Conservation (phyloP, 306 rosid genomes). For the Erythrophleum fordii region DNA sequence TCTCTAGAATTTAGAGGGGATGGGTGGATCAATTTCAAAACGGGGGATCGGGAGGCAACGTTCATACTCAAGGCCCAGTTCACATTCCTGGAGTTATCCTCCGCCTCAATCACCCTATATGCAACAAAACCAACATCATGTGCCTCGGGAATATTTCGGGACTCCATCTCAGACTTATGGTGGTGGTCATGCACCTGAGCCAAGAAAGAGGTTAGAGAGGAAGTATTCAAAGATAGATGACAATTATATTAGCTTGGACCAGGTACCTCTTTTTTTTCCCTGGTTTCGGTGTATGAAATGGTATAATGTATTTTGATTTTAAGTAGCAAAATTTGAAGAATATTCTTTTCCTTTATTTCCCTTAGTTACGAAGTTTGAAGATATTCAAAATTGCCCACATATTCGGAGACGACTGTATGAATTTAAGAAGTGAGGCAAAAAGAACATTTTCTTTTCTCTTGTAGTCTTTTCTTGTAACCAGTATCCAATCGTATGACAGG, state of each 20-base stretch:
- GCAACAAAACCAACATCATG: constrained; percentile 51
- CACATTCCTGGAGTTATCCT: constrained; percentile 50
- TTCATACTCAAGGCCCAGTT: constrained; percentile 49
- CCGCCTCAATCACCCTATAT: constrained; percentile 56
- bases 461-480: background rate
- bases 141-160: constrained; percentile 48
- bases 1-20: constrained; percentile 42
- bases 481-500: background rate
- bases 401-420: background rate
- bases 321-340: constrained; percentile 24
- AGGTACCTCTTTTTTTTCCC: constrained; percentile 52
- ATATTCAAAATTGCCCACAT: too few relatives aligned
- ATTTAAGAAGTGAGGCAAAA: constrained; percentile 9
- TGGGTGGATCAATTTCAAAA: constrained; percentile 84
- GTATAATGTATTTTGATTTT: constrained; percentile 22
- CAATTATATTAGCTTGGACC: constrained; percentile 67
- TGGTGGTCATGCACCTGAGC: constrained; percentile 48
- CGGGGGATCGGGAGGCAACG: constrained; percentile 48
- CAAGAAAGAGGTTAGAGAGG: constrained; percentile 49
- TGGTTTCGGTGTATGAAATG: constrained; percentile 30
- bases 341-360: background rate
- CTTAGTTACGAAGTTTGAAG: background rate
- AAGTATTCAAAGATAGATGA: constrained; percentile 84
- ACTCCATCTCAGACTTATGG: constrained; percentile 55
- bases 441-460: background rate